phyloP scores from a whole-genome alignment of 202 grass and related monocot genomes.

The Alloteropsis angusta region DNA sequence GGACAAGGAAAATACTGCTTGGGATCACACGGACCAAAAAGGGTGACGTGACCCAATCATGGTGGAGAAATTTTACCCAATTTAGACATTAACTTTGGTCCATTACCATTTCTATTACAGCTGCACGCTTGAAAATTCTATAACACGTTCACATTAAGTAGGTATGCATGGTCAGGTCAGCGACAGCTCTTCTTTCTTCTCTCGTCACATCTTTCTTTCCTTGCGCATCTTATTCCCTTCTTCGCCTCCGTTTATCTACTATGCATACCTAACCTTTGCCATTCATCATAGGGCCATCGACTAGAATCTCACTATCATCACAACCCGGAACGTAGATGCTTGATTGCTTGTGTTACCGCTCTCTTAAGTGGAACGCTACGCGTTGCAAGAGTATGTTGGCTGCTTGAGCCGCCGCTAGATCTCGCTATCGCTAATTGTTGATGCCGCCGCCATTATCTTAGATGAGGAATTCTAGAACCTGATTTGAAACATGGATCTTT shows the following conservation, averaged over 20 bases:
- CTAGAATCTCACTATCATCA: background rate
- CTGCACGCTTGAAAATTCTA: background rate
- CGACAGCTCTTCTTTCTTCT: background rate
- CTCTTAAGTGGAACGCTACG: background rate
- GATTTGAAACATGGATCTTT: background rate
- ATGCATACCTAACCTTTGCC: background rate
- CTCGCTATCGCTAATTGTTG: background rate
- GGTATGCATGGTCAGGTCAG: background rate
- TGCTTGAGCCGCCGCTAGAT: background rate
- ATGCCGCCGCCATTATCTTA: background rate
- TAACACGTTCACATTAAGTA: background rate
- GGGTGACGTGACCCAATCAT: too few relatives aligned
- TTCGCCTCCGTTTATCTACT: background rate
- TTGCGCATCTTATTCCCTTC: background rate
- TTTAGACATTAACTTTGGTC: background rate
- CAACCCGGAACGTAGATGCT: background rate
- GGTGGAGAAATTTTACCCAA: too few relatives aligned
- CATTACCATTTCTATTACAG: background rate
- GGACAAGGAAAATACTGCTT: too few relatives aligned
- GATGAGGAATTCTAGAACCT: background rate
- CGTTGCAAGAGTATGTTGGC: background rate
- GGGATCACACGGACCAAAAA: too few relatives aligned
- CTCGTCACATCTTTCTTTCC: background rate
- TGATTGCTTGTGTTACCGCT: too few relatives aligned
- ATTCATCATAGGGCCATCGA: background rate